Conservation (phyloP, 108 stramenopile species). For the Fragilaria radians region DNA sequence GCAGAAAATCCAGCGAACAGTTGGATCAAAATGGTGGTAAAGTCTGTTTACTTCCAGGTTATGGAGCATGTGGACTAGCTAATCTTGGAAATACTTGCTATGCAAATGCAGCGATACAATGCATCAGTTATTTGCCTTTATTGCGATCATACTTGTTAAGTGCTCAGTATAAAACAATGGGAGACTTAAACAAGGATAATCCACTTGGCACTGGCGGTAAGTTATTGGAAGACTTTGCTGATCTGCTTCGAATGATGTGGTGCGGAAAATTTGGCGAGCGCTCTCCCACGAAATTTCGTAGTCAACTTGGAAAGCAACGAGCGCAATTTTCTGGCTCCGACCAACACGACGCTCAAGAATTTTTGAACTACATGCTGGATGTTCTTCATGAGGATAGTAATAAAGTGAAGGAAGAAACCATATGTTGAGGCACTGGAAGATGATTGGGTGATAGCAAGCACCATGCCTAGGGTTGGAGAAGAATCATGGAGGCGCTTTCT, state of each 20-base stretch:
- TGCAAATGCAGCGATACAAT: constrained; percentile 90
- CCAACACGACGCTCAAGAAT: constrained; percentile 96
- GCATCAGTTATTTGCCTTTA: constrained; percentile 85
- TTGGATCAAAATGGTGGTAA: constrained; percentile 18
- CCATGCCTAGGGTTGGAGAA: constrained; percentile 60
- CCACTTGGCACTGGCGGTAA: constrained; percentile 92
- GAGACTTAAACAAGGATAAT: constrained; percentile 91
- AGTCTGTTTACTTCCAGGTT: constrained; percentile 71
- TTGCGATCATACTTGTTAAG: constrained; percentile 83
- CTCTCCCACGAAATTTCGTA: constrained; percentile 70
- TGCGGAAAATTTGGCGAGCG: constrained; percentile 65
- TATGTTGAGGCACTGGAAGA: constrained; percentile 85
- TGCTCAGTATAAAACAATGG: constrained; percentile 59
- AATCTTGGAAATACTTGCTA: constrained; percentile 97
- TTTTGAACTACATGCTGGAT: constrained; percentile 88
- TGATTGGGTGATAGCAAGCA: constrained; percentile 56
- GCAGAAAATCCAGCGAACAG: constrained; percentile 1
- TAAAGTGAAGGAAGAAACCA: constrained; percentile 87
- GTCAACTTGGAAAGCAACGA: constrained; percentile 61
- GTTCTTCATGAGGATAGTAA: constrained; percentile 93
- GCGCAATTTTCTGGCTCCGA: constrained; percentile 88
- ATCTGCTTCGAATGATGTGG: constrained; percentile 80
- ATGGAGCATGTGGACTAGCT: constrained; percentile 76
- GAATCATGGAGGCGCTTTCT: constrained; percentile 79
- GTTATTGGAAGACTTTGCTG: constrained; percentile 87